A percentile compares a stretch with the other conserved stretches of the same genome.
Evolutionary conservation across 176 grass and related monocot genomes (phyloP).

Genomic region (Hsuehochloa calcarea): DNA sequence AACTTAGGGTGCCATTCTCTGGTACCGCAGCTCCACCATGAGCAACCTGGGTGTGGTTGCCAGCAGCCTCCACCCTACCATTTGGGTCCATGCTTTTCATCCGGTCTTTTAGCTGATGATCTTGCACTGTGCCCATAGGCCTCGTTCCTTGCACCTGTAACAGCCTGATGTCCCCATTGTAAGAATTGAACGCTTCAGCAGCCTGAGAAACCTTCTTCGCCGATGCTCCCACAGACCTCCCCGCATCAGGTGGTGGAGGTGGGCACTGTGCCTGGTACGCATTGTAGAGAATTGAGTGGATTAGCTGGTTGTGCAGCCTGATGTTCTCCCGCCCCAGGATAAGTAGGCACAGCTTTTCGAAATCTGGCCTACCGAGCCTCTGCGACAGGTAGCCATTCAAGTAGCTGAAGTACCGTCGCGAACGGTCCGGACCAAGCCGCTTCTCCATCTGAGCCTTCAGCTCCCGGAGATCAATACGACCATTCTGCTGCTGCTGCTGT

Average conservation of each 20-base stretch:
- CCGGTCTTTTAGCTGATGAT: slow-evolving; percentile 42
- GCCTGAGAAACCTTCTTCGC: slow-evolving; percentile 39
- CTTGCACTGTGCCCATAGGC: slow-evolving; percentile 25
- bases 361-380: slow-evolving; percentile 78
- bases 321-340: slow-evolving; percentile 62
- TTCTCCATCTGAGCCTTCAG: slow-evolving; percentile 70
- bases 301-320: slow-evolving; percentile 70
- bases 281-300: slow-evolving; percentile 64
- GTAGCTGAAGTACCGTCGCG: slow-evolving; percentile 59
- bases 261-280: slow-evolving; percentile 51
- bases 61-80: slow-evolving; percentile 29
- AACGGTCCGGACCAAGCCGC: slow-evolving; percentile 46
- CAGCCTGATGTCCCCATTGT: slow-evolving; percentile 54
- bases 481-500: slow-evolving; percentile 37
- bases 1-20: slow-evolving; percentile 51
- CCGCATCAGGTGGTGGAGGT: slow-evolving; percentile 37
- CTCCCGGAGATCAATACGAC: slow-evolving; percentile 60
- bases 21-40: slow-evolving; percentile 10
- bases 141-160: slow-evolving; percentile 34
- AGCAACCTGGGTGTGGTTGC: slow-evolving; percentile 32
- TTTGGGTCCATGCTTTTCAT: slow-evolving; percentile 37
- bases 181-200: slow-evolving; percentile 33
- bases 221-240: slow-evolving; percentile 23
- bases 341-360: slow-evolving; percentile 56
- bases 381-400: slow-evolving; percentile 66